Evolutionary conservation across 2,329 filamentous ascomycete species (phyloP).

Genomic region (Graphium sp.): DNA sequence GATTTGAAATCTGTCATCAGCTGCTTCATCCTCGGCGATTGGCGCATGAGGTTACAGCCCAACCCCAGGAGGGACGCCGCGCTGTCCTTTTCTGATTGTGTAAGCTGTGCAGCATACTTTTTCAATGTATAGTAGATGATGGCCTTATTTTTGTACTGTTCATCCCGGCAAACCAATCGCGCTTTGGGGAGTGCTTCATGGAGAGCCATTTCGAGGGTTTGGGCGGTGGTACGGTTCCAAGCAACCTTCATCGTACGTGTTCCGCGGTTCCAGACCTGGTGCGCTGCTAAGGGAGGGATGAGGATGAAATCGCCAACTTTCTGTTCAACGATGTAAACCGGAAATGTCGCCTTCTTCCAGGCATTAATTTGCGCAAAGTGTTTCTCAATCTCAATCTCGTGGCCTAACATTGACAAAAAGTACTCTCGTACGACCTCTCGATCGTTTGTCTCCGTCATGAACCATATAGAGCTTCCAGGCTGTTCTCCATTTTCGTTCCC

Average conservation of each 20-base stretch:
- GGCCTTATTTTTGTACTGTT: constrained; percentile 97
- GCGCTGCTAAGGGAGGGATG: constrained; percentile 79
- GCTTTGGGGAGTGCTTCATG: constrained; percentile 79
- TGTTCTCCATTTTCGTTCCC: constrained; percentile 55
- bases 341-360: constrained; percentile 89
- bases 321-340: constrained; percentile 85
- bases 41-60: constrained; percentile 23
- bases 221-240: constrained; percentile 89
- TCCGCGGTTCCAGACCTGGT: constrained; percentile 96
- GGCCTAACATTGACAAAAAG: constrained; percentile 80
- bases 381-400: constrained; percentile 92
- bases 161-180: constrained; percentile 82
- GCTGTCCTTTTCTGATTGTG: constrained; percentile 19
- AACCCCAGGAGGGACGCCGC: constrained; percentile 32
- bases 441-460: constrained; percentile 95
- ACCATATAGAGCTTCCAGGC: constrained; percentile 87
- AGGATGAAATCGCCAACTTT: constrained; percentile 82
- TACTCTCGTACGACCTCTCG: constrained; percentile 83
- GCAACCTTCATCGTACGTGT: constrained; percentile 94
- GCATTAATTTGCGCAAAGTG: constrained; percentile 93
- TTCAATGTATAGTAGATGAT: constrained; percentile 78
- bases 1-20: constrained; percentile 70
- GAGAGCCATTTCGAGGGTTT: constrained; percentile 75
- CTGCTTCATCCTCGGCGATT: constrained; percentile 39
- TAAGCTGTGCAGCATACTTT: constrained; percentile 55